Conservation (phyloP, 2,329 filamentous ascomycete genomes). For the Alternaria viburni region DNA sequence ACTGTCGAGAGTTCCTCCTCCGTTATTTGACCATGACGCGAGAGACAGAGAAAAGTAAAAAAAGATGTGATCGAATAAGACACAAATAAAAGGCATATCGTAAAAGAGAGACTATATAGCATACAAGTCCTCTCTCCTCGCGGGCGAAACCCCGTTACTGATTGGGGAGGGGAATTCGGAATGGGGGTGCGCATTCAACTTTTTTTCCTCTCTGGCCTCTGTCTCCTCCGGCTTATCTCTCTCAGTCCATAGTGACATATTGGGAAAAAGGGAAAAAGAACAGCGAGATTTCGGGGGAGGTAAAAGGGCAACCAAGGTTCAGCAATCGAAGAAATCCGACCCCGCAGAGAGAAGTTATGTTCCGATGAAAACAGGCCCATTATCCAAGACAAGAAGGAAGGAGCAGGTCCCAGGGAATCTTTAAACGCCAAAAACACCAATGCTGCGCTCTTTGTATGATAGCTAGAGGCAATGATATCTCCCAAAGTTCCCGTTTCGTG, state of each 20-base stretch:
- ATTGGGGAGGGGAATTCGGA: not conserved
- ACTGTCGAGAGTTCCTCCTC: not conserved
- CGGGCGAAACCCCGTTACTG: conserved; percentile 3
- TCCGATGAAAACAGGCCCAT: conserved; percentile 4
- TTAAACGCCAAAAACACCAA: conserved; percentile 46
- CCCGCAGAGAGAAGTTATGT: conserved; percentile 15
- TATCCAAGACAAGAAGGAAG: conserved; percentile 16
- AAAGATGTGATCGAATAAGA: not conserved
- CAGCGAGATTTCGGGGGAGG: not conserved
- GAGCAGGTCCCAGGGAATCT: conserved; percentile 34
- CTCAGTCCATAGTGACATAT: not conserved
- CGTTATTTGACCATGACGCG: not conserved
- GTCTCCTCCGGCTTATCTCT: not conserved
- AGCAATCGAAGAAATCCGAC: not conserved
- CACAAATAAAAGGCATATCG: conserved; percentile 1
- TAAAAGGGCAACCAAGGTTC: not conserved
- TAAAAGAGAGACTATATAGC: conserved; percentile 9
- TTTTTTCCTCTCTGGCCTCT: conserved; percentile 3
- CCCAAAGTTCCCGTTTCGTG: conserved; percentile 43
- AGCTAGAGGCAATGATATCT: conserved; percentile 46
- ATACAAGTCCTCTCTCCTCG: conserved; percentile 1
- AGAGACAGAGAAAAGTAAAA: not conserved
- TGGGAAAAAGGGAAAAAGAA: not conserved
- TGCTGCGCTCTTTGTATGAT: conserved; percentile 45
- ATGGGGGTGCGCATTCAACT: conserved; percentile 3